phyloP scores from a whole-genome alignment of 2,329 filamentous ascomycete genomes.

The Colletotrichum scovillei region DNA sequence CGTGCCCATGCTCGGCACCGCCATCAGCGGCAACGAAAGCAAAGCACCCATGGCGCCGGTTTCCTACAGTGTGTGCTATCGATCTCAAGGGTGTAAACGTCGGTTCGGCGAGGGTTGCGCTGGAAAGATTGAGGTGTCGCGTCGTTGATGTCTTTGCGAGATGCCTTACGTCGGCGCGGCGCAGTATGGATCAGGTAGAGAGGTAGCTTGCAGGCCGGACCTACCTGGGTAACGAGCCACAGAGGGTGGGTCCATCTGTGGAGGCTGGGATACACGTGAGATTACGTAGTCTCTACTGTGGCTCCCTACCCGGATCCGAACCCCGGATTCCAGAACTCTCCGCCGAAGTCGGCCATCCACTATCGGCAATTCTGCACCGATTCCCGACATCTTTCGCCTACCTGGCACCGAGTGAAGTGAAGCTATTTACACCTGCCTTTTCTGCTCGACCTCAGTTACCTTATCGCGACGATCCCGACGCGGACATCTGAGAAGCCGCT shows the following conservation, averaged over 20 bases:
- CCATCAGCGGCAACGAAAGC: slow-evolving; percentile 89
- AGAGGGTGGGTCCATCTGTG: not conserved
- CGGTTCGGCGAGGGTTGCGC: not conserved
- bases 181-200: not conserved
- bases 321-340: not conserved
- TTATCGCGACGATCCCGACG: not conserved
- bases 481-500: not conserved
- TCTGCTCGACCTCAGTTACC: too few species aligned
- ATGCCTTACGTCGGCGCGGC: not conserved
- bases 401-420: too few species aligned
- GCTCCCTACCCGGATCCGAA: not conserved
- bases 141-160: not conserved
- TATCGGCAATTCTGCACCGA: not conserved
- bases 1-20: slow-evolving; percentile 85
- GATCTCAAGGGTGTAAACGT: not conserved
- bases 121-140: not conserved
- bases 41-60: slow-evolving; percentile 82
- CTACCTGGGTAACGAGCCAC: not conserved
- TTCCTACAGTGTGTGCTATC: not conserved
- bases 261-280: slow-evolving; percentile 8
- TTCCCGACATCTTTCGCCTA: not conserved
- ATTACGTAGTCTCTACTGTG: slow-evolving; percentile 2
- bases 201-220: not conserved
- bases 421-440: not conserved
- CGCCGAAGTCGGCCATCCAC: slow-evolving; percentile 2